Evolutionary conservation across 225 moss, liverwort and hornwort species (phyloP), one percentile per base, ranked within the genome.

Genomic region (Pleurozium schreberi): DNA sequence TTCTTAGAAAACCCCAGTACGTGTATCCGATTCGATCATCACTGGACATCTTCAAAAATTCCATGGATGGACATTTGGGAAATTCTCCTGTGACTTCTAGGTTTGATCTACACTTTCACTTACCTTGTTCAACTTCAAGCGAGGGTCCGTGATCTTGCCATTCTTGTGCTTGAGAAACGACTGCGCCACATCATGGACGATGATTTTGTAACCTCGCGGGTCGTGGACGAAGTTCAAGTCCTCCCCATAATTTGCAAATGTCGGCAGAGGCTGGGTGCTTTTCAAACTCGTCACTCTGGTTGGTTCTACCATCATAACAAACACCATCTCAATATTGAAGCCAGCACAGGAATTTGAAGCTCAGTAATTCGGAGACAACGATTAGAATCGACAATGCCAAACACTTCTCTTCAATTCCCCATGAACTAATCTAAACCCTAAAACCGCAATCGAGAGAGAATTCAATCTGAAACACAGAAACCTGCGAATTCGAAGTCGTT

Each of bases 401-500:
- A 23, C 36, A 64, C 36, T 7, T 8, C 31, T 81, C 30, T 13
- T 53, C 38, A 34, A 23, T 36, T 77, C 53, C 36, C 76, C 25
- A 53, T 23, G 53, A 53, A 53, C 77, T 61, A 6, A 61, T 42
- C 43, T 42, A 34, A 14, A 49, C 23, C 13, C 36, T 25, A 7
- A 14, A 61, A 20, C 9, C 20, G 31, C 19, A 65, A 42, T 61
- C 43, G 40, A 61, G 14, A 1, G 38, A 25, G 55, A 36, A 55
- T 25, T 55, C 38, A 61, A 61, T 20, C 81, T 31, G 19, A 30
- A 81, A 15, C 21, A 50, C 79, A 45, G 14, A 79, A 59, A 95
- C 97, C 96, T 93, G 96, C 96, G 42, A 91, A 94, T 84, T 96
- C 95, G 53, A 87, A 95, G 85, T 98, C 96, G 61, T 95, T 94